phyloP scores from a whole-genome alignment of 139 green algal genomes.

The Closterium sp. region DNA sequence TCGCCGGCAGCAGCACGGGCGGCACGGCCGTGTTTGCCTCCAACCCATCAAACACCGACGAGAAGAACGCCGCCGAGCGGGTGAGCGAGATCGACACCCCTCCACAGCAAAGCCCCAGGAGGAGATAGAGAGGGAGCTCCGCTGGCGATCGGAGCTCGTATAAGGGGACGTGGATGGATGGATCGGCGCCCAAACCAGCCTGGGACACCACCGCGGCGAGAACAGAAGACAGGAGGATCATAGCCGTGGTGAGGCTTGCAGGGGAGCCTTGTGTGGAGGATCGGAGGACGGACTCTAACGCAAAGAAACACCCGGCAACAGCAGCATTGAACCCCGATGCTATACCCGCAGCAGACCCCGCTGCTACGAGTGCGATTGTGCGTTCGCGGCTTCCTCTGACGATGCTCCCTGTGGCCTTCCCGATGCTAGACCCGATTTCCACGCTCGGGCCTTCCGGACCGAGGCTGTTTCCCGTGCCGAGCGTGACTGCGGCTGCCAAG shows the following conservation, averaged over 20 bases:
- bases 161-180: constrained; percentile 67
- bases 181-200: constrained; percentile 65
- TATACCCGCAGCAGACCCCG: constrained; percentile 78
- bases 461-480: constrained; percentile 79
- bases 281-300: constrained; percentile 73
- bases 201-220: constrained; percentile 63
- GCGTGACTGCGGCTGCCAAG: constrained; percentile 69
- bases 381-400: constrained; percentile 56
- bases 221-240: constrained; percentile 74
- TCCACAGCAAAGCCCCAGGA: constrained; percentile 70
- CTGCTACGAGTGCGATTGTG: constrained; percentile 75
- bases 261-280: background rate
- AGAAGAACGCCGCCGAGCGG: background rate
- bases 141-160: constrained; percentile 61
- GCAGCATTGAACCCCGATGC: constrained; percentile 87
- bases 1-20: constrained; percentile 50
- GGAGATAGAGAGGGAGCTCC: constrained; percentile 76
- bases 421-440: constrained; percentile 84
- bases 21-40: constrained; percentile 7
- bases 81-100: constrained; percentile 51
- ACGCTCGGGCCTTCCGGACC: constrained; percentile 90
- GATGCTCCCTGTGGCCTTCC: constrained; percentile 60
- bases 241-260: constrained; percentile 60
- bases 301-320: constrained; percentile 90
- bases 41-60: constrained; percentile 5